Percentiles rank a stretch among this genome's conserved stretches.
These are phyloP conservation scores for Arctium lappa DNA, from an alignment of 129 eudicot species.

Conservation along the genomic window DNA sequence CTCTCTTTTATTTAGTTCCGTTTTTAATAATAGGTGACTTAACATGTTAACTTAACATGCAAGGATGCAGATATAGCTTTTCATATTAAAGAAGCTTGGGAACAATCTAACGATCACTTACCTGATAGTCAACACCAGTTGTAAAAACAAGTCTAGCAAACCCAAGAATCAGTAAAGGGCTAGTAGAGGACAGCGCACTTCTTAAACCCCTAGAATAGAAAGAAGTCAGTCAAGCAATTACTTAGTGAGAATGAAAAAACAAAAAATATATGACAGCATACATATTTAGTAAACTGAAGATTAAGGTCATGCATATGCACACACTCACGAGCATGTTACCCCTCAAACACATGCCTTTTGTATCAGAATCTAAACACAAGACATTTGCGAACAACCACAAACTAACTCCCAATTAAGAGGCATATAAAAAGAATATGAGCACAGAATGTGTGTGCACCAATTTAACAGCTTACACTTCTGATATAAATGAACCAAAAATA, in stretches of 20 bases:
- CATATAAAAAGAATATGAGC: background rate
- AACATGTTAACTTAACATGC: background rate
- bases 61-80: background rate
- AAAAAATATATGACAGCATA: background rate
- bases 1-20: background rate
- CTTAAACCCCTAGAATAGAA: slow-evolving; percentile 53
- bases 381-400: background rate
- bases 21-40: background rate
- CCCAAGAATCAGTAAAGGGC: slow-evolving; percentile 75
- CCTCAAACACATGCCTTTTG: background rate
- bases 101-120: slow-evolving; percentile 11
- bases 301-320: background rate
- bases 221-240: slow-evolving; percentile 13
- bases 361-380: background rate
- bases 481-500: background rate
- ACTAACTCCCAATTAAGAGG: background rate
- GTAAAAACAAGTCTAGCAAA: slow-evolving; percentile 80
- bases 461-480: background rate
- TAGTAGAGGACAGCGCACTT: slow-evolving; percentile 56
- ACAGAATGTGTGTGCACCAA: background rate
- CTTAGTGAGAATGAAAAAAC: background rate
- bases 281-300: background rate
- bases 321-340: background rate
- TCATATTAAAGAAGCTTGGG: background rate
- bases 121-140: slow-evolving; percentile 91